Conservation (phyloP, 2,329 filamentous ascomycete species). For the Hysterium pulicare region DNA sequence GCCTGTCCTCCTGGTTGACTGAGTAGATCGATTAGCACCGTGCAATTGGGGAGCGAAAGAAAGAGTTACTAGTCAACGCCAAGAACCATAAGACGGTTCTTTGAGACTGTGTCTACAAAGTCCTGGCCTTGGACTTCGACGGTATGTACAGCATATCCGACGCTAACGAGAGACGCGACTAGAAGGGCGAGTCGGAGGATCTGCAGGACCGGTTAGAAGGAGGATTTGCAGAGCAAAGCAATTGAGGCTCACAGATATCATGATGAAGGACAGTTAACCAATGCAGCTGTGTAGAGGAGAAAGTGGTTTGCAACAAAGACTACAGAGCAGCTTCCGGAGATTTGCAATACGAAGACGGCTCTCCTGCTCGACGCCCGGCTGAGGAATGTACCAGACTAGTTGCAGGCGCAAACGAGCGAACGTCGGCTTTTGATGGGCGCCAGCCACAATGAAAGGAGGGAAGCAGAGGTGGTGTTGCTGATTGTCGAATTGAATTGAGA, state of each 20-base stretch:
- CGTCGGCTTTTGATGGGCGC: not conserved
- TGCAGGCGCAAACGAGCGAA: constrained; percentile 1
- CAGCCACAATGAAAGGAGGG: not conserved
- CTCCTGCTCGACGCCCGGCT: not conserved
- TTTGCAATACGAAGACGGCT: not conserved
- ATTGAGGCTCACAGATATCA: constrained; percentile 2
- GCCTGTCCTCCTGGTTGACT: constrained; percentile 61
- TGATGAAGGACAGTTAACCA: not conserved
- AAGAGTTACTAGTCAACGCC: constrained; percentile 55
- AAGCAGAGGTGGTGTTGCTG: too few relatives aligned
- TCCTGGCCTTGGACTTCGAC: constrained; percentile 58
- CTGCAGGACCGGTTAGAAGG: constrained; percentile 11
- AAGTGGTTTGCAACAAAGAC: too few relatives aligned
- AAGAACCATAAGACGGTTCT: constrained; percentile 59
- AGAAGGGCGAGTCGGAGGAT: constrained; percentile 25
- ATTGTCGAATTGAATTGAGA: too few relatives aligned
- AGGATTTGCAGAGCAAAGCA: not conserved
- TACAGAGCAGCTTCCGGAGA: too few relatives aligned
- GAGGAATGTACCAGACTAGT: not conserved
- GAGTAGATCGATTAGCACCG: constrained; percentile 15
- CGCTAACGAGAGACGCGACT: constrained; percentile 35
- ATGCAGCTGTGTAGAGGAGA: not conserved
- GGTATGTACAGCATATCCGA: constrained; percentile 53
- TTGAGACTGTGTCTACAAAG: constrained; percentile 58
- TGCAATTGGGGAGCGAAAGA: not conserved